Percentiles rank a stretch among this genome's conserved stretches.
phyloP scores from a whole-genome alignment of 2,329 filamentous ascomycete genomes.

The Calonectria naviculata region DNA sequence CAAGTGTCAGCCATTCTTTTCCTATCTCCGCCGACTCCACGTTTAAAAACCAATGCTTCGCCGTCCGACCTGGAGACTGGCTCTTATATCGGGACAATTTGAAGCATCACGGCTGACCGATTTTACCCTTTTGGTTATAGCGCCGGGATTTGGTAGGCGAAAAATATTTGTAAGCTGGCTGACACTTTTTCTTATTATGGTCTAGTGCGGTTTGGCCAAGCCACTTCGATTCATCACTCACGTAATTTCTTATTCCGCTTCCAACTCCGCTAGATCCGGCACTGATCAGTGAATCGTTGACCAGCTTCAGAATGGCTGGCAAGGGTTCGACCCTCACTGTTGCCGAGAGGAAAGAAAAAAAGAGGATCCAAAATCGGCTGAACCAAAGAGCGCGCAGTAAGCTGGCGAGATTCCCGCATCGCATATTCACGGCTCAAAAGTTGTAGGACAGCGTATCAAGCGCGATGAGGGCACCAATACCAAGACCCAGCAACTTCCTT shows the following conservation, averaged over 20 bases:
- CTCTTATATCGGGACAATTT: not conserved
- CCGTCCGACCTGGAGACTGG: not conserved
- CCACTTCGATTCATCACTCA: not conserved
- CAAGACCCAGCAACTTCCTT: not conserved
- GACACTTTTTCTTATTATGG: constrained; percentile 20
- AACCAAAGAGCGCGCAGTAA: constrained; percentile 33
- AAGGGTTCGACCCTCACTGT: not conserved
- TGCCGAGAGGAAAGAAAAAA: constrained; percentile 17
- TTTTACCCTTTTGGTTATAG: constrained; percentile 26
- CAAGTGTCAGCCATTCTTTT: not conserved
- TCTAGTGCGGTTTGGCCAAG: not conserved
- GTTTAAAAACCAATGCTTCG: not conserved
- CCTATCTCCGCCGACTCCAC: not conserved
- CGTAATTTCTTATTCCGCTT: not conserved
- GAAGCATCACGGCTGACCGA: constrained; percentile 22
- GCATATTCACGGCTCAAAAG: not conserved
- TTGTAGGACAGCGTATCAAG: constrained; percentile 13
- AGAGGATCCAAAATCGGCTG: constrained; percentile 25
- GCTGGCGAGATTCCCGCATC: not conserved
- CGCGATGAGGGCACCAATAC: not conserved
- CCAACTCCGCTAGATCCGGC: not conserved
- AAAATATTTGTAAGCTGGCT: constrained; percentile 19
- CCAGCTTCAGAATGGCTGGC: not conserved
- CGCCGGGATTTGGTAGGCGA: not conserved
- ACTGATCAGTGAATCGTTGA: not conserved